Conservation (phyloP, 352 stramenopile genomes). For the Phytopythium boreale region DNA sequence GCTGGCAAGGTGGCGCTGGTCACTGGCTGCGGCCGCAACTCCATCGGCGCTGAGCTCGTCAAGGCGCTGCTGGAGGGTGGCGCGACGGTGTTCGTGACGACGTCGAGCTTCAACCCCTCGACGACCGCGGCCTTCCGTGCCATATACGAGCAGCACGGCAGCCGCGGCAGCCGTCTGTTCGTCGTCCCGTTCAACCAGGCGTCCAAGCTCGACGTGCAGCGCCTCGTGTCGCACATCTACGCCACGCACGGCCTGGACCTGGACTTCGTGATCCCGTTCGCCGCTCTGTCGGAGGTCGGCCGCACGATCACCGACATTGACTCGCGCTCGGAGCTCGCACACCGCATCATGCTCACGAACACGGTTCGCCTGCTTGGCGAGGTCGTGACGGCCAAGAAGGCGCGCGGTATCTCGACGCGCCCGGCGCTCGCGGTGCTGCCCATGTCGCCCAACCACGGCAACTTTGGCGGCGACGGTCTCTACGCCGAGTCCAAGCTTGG, state of each 20-base stretch:
- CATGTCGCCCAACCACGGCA: slow-evolving; percentile 85
- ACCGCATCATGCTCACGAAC: slow-evolving; percentile 90
- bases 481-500: slow-evolving; percentile 90
- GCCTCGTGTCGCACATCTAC: slow-evolving; percentile 81
- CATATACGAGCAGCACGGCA: slow-evolving; percentile 86
- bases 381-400: slow-evolving; percentile 72
- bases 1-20: slow-evolving; percentile 81
- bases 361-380: slow-evolving; percentile 78
- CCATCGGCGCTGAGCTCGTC: slow-evolving; percentile 82
- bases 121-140: slow-evolving; percentile 62
- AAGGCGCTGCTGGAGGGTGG: slow-evolving; percentile 84
- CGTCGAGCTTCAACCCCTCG: slow-evolving; percentile 66
- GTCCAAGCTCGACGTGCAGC: slow-evolving; percentile 72
- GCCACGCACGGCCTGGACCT: slow-evolving; percentile 75
- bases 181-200: slow-evolving; percentile 86
- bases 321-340: slow-evolving; percentile 69
- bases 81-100: slow-evolving; percentile 83
- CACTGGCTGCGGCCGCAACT: slow-evolving; percentile 82
- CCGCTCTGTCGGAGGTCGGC: slow-evolving; percentile 75
- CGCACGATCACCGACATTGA: slow-evolving; percentile 81
- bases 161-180: slow-evolving; percentile 72
- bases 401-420: slow-evolving; percentile 63
- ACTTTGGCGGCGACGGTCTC: slow-evolving; percentile 81
- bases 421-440: slow-evolving; percentile 77
- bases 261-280: slow-evolving; percentile 88